Evolutionary conservation across 2,329 filamentous ascomycete species (phyloP).

Genomic region (Phyllosticta citrichinensis): DNA sequence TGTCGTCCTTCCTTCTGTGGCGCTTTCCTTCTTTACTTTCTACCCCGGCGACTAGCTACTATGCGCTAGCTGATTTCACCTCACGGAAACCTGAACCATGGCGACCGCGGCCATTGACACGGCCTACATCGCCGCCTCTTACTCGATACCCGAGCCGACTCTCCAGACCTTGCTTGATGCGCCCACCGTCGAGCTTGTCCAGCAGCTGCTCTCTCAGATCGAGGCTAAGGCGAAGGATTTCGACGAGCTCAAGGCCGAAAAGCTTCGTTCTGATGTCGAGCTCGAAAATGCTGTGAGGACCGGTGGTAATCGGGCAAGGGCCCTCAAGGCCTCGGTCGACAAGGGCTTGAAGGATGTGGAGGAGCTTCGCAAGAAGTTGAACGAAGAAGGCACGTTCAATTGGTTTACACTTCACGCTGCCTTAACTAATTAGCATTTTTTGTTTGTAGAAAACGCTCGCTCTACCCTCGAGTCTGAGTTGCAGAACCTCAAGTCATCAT

Average conservation of each 20-base stretch:
- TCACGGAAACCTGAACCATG: slow-evolving; percentile 35
- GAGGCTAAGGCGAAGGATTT: slow-evolving; percentile 70
- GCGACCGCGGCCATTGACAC: slow-evolving; percentile 55
- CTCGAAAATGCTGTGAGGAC: slow-evolving; percentile 81
- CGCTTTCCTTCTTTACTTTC: slow-evolving; percentile 11
- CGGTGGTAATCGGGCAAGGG: slow-evolving; percentile 71
- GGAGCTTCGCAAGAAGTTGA: slow-evolving; percentile 69
- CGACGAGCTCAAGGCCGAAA: slow-evolving; percentile 74
- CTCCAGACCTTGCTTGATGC: slow-evolving; percentile 52
- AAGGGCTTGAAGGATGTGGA: slow-evolving; percentile 77
- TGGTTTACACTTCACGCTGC: background rate
- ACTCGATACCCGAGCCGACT: slow-evolving; percentile 56
- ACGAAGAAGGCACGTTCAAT: slow-evolving; percentile 61
- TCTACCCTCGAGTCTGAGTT: slow-evolving; percentile 74
- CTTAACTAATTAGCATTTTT: background rate
- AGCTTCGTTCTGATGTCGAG: slow-evolving; percentile 82
- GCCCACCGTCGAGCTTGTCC: slow-evolving; percentile 70
- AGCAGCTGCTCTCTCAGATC: slow-evolving; percentile 63
- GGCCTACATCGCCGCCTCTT: slow-evolving; percentile 62
- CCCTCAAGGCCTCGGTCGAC: slow-evolving; percentile 70
- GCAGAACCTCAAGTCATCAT: slow-evolving; percentile 64
- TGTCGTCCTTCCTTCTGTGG: slow-evolving; percentile 11
- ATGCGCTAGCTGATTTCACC: slow-evolving; percentile 7
- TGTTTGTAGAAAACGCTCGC: slow-evolving; percentile 57
- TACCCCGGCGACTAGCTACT: slow-evolving; percentile 1